A percentile compares a stretch with the other conserved stretches of the same genome.
Evolutionary conservation across 306 rosid species (phyloP).

Genomic region (Clitoria ternatea): DNA sequence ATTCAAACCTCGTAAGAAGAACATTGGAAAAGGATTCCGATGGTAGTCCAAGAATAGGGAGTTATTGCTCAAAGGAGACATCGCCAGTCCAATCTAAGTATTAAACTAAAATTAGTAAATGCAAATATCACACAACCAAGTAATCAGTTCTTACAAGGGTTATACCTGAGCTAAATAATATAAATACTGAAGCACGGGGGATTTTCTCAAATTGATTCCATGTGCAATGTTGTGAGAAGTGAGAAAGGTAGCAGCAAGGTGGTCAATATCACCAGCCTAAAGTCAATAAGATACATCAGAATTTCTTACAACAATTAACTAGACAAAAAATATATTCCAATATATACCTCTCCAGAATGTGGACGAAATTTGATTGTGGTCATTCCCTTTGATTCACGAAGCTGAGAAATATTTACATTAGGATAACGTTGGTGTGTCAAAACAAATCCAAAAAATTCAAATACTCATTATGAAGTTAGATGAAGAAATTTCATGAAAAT

Average conservation of each 20-base stretch:
- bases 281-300: conserved; percentile 26
- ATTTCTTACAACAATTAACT: conserved; percentile 1
- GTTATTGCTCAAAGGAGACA: conserved; percentile 98
- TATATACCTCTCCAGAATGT: conserved; percentile 90
- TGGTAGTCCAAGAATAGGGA: conserved; percentile 94
- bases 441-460: not conserved
- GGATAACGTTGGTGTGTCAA: conserved; percentile 24
- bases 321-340: conserved; percentile 10
- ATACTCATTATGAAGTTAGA: not conserved
- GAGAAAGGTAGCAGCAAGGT: conserved; percentile 95
- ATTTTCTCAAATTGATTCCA: conserved; percentile 93
- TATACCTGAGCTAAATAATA: conserved; percentile 88
- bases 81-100: conserved; percentile 84
- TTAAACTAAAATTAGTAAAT: not conserved
- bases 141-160: not conserved
- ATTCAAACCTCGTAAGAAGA: conserved; percentile 90
- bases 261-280: conserved; percentile 99
- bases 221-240: conserved; percentile 85
- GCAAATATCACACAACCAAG: conserved; percentile 24
- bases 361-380: conserved; percentile 96
- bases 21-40: conserved; percentile 86
- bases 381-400: conserved; percentile 97
- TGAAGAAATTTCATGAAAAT: not conserved
- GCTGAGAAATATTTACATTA: conserved; percentile 51
- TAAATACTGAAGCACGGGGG: conserved; percentile 89